Conservation (phyloP, 176 grass and related monocot genomes). For the Cenchrus fungigraminus region DNA sequence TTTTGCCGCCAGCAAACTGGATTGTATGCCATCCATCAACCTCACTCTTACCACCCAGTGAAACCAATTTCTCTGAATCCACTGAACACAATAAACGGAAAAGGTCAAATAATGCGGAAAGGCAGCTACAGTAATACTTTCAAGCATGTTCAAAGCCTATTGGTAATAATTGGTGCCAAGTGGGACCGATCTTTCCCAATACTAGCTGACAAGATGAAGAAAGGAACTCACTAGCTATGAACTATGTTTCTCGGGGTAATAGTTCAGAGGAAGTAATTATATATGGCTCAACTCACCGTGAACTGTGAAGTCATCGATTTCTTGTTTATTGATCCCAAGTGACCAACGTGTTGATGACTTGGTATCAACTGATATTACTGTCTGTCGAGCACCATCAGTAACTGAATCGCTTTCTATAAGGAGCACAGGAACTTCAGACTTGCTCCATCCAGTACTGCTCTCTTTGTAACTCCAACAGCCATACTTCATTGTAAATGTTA, state of each 20-base stretch:
- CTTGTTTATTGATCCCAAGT: constrained; percentile 79
- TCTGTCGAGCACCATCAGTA: constrained; percentile 52
- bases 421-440: constrained; percentile 68
- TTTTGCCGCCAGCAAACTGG: constrained; percentile 91
- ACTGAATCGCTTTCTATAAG: constrained; percentile 79
- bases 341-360: constrained; percentile 81
- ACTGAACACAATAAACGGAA: constrained; percentile 48
- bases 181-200: neutral
- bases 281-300: constrained; percentile 49
- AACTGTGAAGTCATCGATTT: constrained; percentile 77
- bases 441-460: constrained; percentile 67
- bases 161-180: neutral
- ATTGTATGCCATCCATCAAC: constrained; percentile 81
- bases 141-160: neutral
- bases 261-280: neutral
- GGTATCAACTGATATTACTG: constrained; percentile 70
- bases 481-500: constrained; percentile 90
- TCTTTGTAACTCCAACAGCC: constrained; percentile 81
- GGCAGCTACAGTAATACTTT: neutral
- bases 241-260: neutral
- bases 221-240: neutral
- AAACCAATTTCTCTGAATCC: constrained; percentile 60
- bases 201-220: neutral
- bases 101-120: constrained; percentile 27
- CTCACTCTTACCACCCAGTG: constrained; percentile 56